Evolutionary conservation across 768 basidiomycete species (phyloP).

Genomic region (Lentinula detonsa): DNA sequence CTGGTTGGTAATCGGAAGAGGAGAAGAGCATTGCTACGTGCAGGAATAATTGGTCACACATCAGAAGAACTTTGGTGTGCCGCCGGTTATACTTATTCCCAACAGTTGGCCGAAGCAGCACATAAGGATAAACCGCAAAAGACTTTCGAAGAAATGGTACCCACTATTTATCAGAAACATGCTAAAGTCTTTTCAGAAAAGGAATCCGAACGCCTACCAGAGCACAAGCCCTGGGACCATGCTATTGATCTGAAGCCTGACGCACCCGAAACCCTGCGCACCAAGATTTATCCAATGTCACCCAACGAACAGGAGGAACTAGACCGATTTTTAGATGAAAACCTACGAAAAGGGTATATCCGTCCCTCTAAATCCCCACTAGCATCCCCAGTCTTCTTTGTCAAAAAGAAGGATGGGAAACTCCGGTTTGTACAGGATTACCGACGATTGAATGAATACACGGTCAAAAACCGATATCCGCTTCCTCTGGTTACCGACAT

Average conservation of each 20-base stretch:
- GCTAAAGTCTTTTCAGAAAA: slow-evolving; percentile 18
- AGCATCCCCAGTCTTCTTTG: slow-evolving; percentile 14
- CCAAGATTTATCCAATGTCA: too few relatives aligned
- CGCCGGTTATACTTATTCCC: neutral
- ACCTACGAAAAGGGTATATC: slow-evolving; percentile 14
- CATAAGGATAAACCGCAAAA: neutral
- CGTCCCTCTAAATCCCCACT: slow-evolving; percentile 11
- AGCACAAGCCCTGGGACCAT: slow-evolving; percentile 21
- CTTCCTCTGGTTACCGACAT: slow-evolving; percentile 28
- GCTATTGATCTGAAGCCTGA: slow-evolving; percentile 23
- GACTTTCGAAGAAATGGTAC: slow-evolving; percentile 2
- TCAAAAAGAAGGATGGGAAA: slow-evolving; percentile 17
- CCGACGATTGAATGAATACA: slow-evolving; percentile 23
- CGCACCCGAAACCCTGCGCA: too few relatives aligned
- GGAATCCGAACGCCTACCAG: neutral
- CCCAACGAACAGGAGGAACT: too few relatives aligned
- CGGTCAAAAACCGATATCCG: slow-evolving; percentile 24
- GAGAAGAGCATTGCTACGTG: too few relatives aligned
- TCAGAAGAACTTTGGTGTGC: neutral
- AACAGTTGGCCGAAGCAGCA: neutral
- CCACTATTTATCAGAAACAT: slow-evolving; percentile 10
- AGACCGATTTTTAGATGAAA: too few relatives aligned
- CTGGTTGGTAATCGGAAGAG: too few relatives aligned
- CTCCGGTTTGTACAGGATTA: slow-evolving; percentile 20
- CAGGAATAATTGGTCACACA: neutral